Base-by-base conservation (phyloP, 495 filamentous ascomycete species). In the Lineolata rhizophorae region DNA sequence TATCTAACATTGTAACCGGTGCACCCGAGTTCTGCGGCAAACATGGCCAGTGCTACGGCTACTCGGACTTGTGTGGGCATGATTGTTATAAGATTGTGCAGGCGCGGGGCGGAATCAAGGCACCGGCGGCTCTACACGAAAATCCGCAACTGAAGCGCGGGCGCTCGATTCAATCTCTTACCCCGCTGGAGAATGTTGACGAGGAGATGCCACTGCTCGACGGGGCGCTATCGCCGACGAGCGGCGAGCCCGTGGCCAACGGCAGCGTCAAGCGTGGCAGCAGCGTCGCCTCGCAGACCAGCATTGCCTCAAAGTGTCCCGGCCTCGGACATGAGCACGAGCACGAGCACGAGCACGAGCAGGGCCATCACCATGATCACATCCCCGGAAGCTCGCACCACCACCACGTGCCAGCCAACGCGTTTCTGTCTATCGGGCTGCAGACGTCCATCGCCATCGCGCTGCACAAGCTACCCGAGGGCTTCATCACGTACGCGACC, bases 401-500 rank as follows among this genome's bases (percentile, higher is more conserved):
- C 42, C 87, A 97, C 50, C 87, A 97, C 43, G 87, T 95, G n/a
- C 78, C 84, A 0, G 70, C 76, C 31, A 97, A 97, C 52, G 79
- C 78, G 15, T 95, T 92, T 48, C 60, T 95, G 29, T 77, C 76
- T 28, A 85, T 95, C 35, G 82, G 85, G 10, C 63, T 94, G 3
- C 87, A 95, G 51, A 94, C 85, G 0, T 78, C 76, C 5, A 69
- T 92, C 30, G 90, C 87, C 27, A 95, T 97, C 44, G 81, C 87
- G 5, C 56, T 97, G 1, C 87, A 97, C 56, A 97, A 97, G 49
- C 72, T 94, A 13, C 87, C 90, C 3, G 87, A 97, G 53, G 87
- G 87, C 18, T 95, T 97, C 54, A 94, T 97, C 35, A 97, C 90
- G 18, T 97, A 87, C 50, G 85, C 87, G 5, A 94, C 87, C 9